Conservation (phyloP, 306 rosid genomes). For the Datisca glomerata region DNA sequence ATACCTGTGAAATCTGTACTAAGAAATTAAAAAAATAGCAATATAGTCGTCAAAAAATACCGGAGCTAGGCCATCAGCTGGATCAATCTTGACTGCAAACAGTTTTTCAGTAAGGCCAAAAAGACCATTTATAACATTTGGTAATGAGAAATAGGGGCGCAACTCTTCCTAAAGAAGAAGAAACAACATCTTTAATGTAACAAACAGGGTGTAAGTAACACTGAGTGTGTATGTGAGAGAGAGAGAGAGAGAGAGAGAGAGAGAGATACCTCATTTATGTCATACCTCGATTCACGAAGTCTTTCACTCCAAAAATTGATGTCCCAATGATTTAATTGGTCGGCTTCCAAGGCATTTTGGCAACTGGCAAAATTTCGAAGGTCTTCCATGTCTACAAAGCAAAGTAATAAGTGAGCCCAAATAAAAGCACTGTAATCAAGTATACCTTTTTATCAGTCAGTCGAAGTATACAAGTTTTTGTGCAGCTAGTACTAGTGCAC, state of each 20-base stretch:
- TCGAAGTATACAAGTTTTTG: too few species aligned
- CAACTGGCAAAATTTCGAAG: conserved; percentile 50
- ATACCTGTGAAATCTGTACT: conserved; percentile 12
- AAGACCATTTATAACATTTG: conserved; percentile 87
- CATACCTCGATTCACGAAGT: conserved; percentile 87
- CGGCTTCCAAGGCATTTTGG: conserved; percentile 69
- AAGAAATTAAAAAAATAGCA: conserved; percentile 7
- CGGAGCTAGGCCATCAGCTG: conserved; percentile 89
- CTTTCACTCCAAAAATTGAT: conserved; percentile 96
- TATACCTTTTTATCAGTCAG: too few species aligned
- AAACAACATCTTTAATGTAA: conserved; percentile 10
- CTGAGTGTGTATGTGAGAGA: too few species aligned
- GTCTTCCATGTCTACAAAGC: conserved; percentile 68
- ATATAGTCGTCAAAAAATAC: conserved; percentile 21
- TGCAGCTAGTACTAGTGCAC: too few species aligned
- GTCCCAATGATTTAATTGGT: conserved; percentile 80
- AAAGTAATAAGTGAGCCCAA: too few species aligned
- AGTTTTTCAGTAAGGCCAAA: conserved; percentile 74
- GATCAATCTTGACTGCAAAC: conserved; percentile 67
- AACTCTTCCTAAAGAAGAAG: conserved; percentile 90
- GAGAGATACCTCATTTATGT: conserved; percentile 98
- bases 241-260: too few species aligned
- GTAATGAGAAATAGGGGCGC: conserved; percentile 91
- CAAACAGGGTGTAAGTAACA: background rate
- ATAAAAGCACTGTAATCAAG: too few species aligned